phyloP scores from a whole-genome alignment of 176 grass and related monocot species.

The Canna indica region DNA sequence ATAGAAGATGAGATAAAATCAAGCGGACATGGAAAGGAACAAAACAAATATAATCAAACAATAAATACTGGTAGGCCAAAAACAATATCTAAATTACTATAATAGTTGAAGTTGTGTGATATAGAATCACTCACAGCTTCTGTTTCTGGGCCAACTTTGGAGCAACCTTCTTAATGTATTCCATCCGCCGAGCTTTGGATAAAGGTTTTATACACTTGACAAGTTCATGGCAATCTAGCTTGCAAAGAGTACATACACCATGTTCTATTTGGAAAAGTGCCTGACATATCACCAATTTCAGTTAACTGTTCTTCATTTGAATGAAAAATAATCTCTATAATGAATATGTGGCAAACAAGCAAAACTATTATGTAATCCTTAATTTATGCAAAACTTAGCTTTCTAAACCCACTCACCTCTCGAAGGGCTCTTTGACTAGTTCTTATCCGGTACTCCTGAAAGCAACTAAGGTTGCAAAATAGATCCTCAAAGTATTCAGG shows the following conservation, averaged over 20 bases:
- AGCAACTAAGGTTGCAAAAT: slow-evolving; percentile 78
- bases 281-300: slow-evolving; percentile 18
- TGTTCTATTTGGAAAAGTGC: slow-evolving; percentile 83
- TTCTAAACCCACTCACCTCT: slow-evolving; percentile 37
- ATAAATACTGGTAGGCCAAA: neutral
- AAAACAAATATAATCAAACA: neutral
- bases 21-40: neutral
- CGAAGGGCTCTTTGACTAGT: slow-evolving; percentile 61
- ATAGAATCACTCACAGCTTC: slow-evolving; percentile 50
- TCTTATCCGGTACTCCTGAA: slow-evolving; percentile 62
- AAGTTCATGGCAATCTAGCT: slow-evolving; percentile 73
- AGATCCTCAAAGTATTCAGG: slow-evolving; percentile 98
- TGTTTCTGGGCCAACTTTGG: slow-evolving; percentile 73
- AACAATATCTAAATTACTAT: neutral
- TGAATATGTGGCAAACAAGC: neutral
- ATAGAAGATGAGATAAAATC: neutral
- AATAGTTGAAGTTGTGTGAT: neutral
- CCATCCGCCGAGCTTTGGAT: slow-evolving; percentile 31
- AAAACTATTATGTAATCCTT: neutral
- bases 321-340: neutral
- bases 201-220: slow-evolving; percentile 68
- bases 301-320: neutral
- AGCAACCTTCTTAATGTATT: slow-evolving; percentile 66
- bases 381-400: neutral
- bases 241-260: slow-evolving; percentile 65